A percentile compares a stretch with the other conserved stretches of the same genome.
phyloP scores from a whole-genome alignment of 352 stramenopile genomes.

The Phytophthora boehmeriae region DNA sequence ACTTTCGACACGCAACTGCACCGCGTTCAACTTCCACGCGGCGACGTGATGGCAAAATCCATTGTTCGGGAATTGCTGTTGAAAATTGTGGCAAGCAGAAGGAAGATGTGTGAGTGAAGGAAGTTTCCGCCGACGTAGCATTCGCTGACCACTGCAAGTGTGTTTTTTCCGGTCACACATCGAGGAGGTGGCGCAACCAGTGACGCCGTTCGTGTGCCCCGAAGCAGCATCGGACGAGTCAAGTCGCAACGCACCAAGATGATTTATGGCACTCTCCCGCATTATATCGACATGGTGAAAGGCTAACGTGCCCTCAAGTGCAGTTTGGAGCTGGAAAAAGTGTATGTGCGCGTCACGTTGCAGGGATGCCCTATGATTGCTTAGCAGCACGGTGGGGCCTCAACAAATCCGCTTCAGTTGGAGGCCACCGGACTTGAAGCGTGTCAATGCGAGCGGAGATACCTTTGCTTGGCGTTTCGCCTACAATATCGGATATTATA shows the following conservation, averaged over 20 bases:
- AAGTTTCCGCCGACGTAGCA: neutral
- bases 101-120: neutral
- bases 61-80: neutral
- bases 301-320: neutral
- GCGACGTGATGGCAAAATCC: constrained; percentile 3
- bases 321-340: neutral
- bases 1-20: neutral
- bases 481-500: no score
- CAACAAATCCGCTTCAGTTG: neutral
- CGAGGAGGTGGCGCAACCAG: no score
- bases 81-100: constrained; percentile 2
- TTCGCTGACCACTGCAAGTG: no score
- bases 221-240: neutral
- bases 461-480: neutral
- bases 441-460: neutral
- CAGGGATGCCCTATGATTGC: neutral
- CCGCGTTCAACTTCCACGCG: neutral
- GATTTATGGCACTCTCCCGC: neutral
- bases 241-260: neutral
- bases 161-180: no score
- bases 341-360: constrained; percentile 1
- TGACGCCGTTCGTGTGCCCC: no score
- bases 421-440: neutral
- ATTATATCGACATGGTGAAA: neutral
- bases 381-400: neutral